A percentile compares a stretch with the other conserved stretches of the same genome.
phyloP scores from a whole-genome alignment of 345 rosid genomes.

The Rhodamnia argentea region DNA sequence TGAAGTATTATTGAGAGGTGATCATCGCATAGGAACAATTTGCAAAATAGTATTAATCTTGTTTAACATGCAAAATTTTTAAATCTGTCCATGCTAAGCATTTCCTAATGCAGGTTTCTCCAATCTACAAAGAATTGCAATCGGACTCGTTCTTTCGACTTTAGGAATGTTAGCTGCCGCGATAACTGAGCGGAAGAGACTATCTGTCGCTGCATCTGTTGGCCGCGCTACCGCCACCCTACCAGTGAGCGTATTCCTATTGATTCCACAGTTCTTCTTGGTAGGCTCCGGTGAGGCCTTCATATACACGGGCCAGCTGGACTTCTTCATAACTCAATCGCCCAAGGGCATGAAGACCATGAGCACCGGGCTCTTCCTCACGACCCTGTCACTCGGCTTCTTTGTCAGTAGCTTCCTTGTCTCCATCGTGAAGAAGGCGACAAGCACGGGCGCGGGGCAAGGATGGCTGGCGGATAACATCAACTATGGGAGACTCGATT shows the following conservation, averaged over 20 bases:
- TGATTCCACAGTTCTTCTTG: slow-evolving; percentile 53
- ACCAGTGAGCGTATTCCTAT: slow-evolving; percentile 35
- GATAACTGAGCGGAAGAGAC: slow-evolving; percentile 29
- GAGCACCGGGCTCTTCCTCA: slow-evolving; percentile 69
- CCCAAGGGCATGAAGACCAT: slow-evolving; percentile 67
- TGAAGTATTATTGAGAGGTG: neutral
- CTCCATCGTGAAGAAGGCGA: slow-evolving; percentile 29
- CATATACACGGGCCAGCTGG: slow-evolving; percentile 60
- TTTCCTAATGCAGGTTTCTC: slow-evolving; percentile 30
- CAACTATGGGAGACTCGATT: slow-evolving; percentile 52
- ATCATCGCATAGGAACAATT: neutral
- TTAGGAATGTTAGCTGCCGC: slow-evolving; percentile 49
- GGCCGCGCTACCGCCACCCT: slow-evolving; percentile 13
- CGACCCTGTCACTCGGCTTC: slow-evolving; percentile 55
- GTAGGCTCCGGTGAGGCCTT: slow-evolving; percentile 59
- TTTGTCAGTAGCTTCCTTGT: slow-evolving; percentile 54
- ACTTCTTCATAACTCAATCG: slow-evolving; percentile 59
- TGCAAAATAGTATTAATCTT: neutral
- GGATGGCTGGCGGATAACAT: slow-evolving; percentile 56
- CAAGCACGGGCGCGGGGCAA: slow-evolving; percentile 14
- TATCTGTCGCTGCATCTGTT: slow-evolving; percentile 18
- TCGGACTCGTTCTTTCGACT: slow-evolving; percentile 38
- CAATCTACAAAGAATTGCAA: slow-evolving; percentile 37
- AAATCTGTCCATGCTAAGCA: neutral
- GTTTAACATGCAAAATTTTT: neutral